phyloP scores from a whole-genome alignment of 2,329 filamentous ascomycete genomes.

The Xylaria multiplex region DNA sequence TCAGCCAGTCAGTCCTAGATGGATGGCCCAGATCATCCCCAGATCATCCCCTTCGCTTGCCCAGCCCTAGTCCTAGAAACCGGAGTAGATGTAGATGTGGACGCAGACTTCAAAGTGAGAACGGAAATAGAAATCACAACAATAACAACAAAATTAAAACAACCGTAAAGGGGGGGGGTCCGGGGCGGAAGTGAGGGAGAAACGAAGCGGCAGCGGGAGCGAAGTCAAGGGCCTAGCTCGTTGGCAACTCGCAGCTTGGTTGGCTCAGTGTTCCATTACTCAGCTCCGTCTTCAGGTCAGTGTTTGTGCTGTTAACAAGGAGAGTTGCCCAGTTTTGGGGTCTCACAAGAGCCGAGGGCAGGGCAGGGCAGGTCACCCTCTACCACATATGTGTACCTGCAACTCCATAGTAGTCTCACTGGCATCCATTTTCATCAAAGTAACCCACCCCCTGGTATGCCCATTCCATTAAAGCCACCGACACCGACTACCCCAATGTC shows the following conservation, averaged over 20 bases:
- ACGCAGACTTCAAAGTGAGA: not conserved
- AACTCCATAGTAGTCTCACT: conserved; percentile 20
- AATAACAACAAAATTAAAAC: too few species aligned
- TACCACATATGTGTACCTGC: conserved; percentile 33
- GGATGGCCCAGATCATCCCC: not conserved
- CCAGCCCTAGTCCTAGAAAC: not conserved
- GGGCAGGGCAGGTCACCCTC: conserved; percentile 39
- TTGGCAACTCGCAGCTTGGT: conserved; percentile 1
- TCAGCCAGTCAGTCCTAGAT: conserved; percentile 4
- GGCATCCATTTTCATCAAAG: conserved; percentile 35
- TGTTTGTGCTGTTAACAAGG: conserved; percentile 17
- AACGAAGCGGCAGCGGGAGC: not conserved
- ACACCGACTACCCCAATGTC: not conserved
- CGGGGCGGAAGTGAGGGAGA: not conserved
- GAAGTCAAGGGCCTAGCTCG: not conserved
- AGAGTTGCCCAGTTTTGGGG: conserved; percentile 20
- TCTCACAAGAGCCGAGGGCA: conserved; percentile 29
- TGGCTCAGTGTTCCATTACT: not conserved
- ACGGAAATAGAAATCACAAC: too few species aligned
- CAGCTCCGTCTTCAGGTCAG: conserved; percentile 4
- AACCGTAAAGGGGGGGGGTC: not conserved
- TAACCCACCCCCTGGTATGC: conserved; percentile 12
- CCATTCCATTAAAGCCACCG: conserved; percentile 22
- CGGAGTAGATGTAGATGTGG: not conserved
- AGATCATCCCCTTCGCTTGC: not conserved